Conservation (phyloP, 441 rosid genomes). For the Raphanus hybrid region DNA sequence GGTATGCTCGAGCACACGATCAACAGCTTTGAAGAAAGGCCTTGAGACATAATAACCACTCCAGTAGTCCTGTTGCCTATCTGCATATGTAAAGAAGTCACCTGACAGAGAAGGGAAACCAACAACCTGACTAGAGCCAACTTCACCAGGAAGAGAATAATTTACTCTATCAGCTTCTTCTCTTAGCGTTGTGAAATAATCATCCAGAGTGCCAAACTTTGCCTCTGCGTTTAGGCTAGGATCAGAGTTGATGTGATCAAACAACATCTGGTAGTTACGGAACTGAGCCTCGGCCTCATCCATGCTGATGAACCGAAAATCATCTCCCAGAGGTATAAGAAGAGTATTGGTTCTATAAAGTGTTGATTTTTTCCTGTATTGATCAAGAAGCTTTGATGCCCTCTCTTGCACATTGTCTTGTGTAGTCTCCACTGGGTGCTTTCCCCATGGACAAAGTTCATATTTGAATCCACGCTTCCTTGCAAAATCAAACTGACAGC, state of each 20-base stretch:
- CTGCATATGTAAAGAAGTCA: constrained; percentile 97
- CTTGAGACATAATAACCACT: constrained; percentile 99
- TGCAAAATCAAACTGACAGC: constrained; percentile 99
- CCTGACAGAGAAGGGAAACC: constrained; percentile 98
- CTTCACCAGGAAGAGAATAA: constrained; percentile 79
- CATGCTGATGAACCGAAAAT: constrained; percentile 79
- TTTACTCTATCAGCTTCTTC: constrained; percentile 88
- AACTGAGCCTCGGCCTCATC: constrained; percentile 98
- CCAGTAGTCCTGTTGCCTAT: constrained; percentile 94
- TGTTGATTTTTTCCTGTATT: constrained; percentile 88
- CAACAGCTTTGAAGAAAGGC: constrained; percentile 98
- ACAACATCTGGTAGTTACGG: constrained; percentile 83
- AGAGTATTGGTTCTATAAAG: constrained; percentile 89
- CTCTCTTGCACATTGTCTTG: constrained; percentile 86
- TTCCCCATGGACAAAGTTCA: constrained; percentile 87
- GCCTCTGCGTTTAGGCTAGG: constrained; percentile 87
- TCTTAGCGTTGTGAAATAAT: constrained; percentile 79
- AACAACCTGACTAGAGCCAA: constrained; percentile 73
- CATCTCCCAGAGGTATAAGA: constrained; percentile 97
- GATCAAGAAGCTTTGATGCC: constrained; percentile 81
- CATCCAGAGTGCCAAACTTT: constrained; percentile 90
- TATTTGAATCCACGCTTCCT: constrained; percentile 65
- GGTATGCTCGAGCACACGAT: constrained; percentile 89
- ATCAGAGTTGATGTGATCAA: constrained; percentile 89
- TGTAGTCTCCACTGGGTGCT: constrained; percentile 78